Evolutionary conservation across 345 rosid species (phyloP), one percentile per base, ranked within the genome.

Genomic region (Noccaea caerulescens): DNA sequence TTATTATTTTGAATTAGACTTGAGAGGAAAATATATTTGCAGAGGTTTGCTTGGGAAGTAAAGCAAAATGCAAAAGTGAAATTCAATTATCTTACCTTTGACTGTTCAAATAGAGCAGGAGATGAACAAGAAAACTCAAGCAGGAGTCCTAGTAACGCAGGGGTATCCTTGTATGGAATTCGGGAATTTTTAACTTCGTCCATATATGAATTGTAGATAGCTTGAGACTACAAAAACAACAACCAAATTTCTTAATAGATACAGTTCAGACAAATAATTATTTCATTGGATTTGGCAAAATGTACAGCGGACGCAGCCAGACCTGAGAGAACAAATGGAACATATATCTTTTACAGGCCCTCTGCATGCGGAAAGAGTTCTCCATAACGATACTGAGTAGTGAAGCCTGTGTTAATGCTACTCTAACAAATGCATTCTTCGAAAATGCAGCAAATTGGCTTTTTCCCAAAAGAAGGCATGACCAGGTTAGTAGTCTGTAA

Each of bases 311-410:
- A 8, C 39, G 25, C 23, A 53, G 51, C 45, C 47, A 61, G 72
- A 94, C 99, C 99, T 91, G 86, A 56, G 87, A 83, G 81, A 91
- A 91, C 70, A 94, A 82, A 72, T 78, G 85, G 56, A 87, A 88
- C 81, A 94, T 74, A 36, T 64, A 57, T 76, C 72, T 75, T 72
- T 61, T 94, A 90, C 86, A 91, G 27, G 96, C 91, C 54, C 99
- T 86, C 59, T 38, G 72, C 85, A 85, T 87, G 5, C 88, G 84
- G 47, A 86, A 83, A 46, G 96, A 81, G 72, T 84, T 80, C 66
- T 81, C 85, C 90, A 85, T 85, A 42, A 91, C 81, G 41, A 80
- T 74, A 27, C 58, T 78, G 70, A 94, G 86, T 55, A 88, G 62
- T 9, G 84, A 82, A 65, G 96, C 88, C 81, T 94, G 99, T 3